Conservation (phyloP, 768 basidiomycete genomes). For the Russula lepida region DNA sequence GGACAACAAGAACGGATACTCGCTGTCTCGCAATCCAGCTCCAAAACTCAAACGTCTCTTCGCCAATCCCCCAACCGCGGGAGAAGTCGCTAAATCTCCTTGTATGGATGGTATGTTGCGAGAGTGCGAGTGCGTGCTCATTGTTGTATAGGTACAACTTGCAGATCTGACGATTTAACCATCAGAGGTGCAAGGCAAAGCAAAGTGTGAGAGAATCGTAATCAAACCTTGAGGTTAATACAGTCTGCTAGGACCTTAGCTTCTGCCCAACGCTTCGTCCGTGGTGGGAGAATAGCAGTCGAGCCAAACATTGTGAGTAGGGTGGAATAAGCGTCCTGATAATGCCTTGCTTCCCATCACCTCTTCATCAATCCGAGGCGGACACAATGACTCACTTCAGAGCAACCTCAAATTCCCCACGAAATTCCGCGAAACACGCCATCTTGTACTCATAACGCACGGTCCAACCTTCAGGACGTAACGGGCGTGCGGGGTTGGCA, state of each 20-base stretch:
- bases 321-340: slow-evolving; percentile 85
- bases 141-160: slow-evolving; percentile 90
- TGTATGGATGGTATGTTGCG: slow-evolving; percentile 79
- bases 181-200: not conserved
- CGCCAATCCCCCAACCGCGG: slow-evolving; percentile 90
- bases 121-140: slow-evolving; percentile 71
- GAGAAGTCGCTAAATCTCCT: slow-evolving; percentile 81
- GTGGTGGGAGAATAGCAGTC: slow-evolving; percentile 74
- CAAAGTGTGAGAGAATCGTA: not conserved
- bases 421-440: slow-evolving; percentile 92
- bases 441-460: slow-evolving; percentile 97
- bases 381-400: slow-evolving; percentile 55
- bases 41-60: slow-evolving; percentile 97
- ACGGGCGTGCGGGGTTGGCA: slow-evolving; percentile 40
- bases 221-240: slow-evolving; percentile 74
- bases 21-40: slow-evolving; percentile 92
- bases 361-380: slow-evolving; percentile 4
- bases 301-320: slow-evolving; percentile 86
- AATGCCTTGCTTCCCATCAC: slow-evolving; percentile 51
- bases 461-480: slow-evolving; percentile 87
- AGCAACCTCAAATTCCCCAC: slow-evolving; percentile 87
- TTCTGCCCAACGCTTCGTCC: slow-evolving; percentile 97
- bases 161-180: slow-evolving; percentile 47
- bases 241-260: slow-evolving; percentile 95
- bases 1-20: slow-evolving; percentile 26